Conservation (phyloP, 805 yeast species). For the Komagataella mondaviorum region DNA sequence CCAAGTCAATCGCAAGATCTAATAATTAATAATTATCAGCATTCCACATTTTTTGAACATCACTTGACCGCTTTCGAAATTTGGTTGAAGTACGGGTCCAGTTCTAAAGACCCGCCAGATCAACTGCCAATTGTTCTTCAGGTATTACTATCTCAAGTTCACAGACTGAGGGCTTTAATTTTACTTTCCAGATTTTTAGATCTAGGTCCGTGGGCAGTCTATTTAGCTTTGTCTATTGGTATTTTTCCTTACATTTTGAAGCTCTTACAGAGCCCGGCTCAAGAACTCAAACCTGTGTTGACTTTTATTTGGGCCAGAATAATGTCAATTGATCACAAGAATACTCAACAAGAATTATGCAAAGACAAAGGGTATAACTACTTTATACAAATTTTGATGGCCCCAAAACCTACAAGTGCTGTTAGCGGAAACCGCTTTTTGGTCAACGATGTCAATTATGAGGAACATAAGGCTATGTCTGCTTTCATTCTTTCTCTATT, state of each 20-base stretch:
- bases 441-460: conserved; percentile 33
- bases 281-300: conserved; percentile 83
- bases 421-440: background rate
- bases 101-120: conserved; percentile 79
- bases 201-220: conserved; percentile 96
- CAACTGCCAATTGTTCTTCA: conserved; percentile 91
- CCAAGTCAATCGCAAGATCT: conserved; percentile 4
- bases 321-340: conserved; percentile 85
- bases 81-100: conserved; percentile 87
- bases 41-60: conserved; percentile 90
- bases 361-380: conserved; percentile 86
- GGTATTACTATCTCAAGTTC: conserved; percentile 86
- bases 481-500: conserved; percentile 81
- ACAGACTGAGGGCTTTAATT: conserved; percentile 78
- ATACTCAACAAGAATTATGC: conserved; percentile 83
- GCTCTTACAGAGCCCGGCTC: conserved; percentile 86
- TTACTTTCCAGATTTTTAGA: conserved; percentile 78
- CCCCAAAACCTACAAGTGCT: conserved; percentile 17
- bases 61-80: conserved; percentile 92
- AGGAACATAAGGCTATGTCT: conserved; percentile 91
- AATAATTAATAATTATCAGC: conserved; percentile 47
- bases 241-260: conserved; percentile 91
- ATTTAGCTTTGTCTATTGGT: conserved; percentile 83
- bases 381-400: conserved; percentile 65
- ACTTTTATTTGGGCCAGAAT: conserved; percentile 97